phyloP scores from a whole-genome alignment of 2,329 filamentous ascomycete genomes.

The Blastomyces gilchristii region DNA sequence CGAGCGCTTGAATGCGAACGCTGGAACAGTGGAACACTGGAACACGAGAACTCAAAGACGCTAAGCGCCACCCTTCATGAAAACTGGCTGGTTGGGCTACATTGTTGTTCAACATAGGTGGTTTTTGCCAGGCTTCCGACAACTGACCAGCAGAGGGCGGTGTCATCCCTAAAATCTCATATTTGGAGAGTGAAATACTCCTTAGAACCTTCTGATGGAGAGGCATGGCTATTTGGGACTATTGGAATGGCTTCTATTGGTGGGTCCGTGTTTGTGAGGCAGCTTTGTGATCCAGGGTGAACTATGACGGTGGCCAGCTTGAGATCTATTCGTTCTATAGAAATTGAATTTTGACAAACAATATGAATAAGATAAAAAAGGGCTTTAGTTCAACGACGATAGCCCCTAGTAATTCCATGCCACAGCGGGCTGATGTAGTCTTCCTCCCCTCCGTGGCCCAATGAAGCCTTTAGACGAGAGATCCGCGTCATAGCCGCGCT shows the following conservation, averaged over 20 bases:
- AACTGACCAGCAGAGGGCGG: not conserved
- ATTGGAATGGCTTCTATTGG: not conserved
- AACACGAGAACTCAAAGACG: not conserved
- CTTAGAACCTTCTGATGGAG: not conserved
- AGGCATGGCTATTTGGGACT: not conserved
- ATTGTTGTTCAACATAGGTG: not conserved
- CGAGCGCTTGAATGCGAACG: not conserved
- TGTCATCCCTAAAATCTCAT: not conserved
- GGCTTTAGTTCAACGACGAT: conserved; percentile 1
- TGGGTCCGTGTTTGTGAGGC: not conserved
- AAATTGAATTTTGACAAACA: not conserved
- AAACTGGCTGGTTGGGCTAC: not conserved
- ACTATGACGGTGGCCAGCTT: not conserved
- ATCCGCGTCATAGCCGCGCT: conserved; percentile 26
- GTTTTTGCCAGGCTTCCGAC: not conserved
- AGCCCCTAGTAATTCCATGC: not conserved
- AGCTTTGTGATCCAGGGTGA: not conserved
- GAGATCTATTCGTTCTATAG: not conserved
- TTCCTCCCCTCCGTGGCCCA: not conserved
- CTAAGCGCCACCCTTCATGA: not conserved
- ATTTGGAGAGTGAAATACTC: not conserved
- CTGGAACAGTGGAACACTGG: not conserved
- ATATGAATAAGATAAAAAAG: not conserved
- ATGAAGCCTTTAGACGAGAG: conserved; percentile 11
- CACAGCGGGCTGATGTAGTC: not conserved